Conservation (phyloP, 2,329 filamentous ascomycete genomes). For the Bipolaris bicolor region DNA sequence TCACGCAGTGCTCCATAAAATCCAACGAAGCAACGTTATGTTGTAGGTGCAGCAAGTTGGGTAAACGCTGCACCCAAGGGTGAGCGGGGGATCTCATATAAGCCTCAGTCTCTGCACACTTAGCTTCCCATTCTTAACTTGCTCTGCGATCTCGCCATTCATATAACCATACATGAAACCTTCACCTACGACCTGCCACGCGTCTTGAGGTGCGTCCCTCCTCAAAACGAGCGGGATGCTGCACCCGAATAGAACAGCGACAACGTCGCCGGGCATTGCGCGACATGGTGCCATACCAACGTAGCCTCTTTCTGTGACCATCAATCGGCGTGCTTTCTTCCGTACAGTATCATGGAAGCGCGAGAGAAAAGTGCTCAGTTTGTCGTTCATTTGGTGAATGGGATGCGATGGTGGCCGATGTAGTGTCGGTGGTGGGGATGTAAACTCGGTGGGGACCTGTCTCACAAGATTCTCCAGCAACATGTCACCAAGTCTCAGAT, state of each 20-base stretch:
- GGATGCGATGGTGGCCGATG: constrained; percentile 25
- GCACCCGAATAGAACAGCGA: constrained; percentile 45
- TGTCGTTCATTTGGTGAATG: constrained; percentile 23
- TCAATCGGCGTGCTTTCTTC: constrained; percentile 39
- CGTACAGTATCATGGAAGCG: constrained; percentile 39
- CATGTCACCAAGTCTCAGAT: constrained; percentile 21
- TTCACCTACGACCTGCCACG: constrained; percentile 39
- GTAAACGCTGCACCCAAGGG: too few relatives aligned
- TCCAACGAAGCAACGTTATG: too few relatives aligned
- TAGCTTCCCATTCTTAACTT: constrained; percentile 22
- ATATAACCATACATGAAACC: constrained; percentile 38
- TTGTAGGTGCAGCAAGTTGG: too few relatives aligned
- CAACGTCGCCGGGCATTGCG: constrained; percentile 34
- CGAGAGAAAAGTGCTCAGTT: constrained; percentile 32
- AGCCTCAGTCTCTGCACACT: constrained; percentile 19
- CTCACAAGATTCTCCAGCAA: constrained; percentile 26
- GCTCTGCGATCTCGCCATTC: constrained; percentile 32
- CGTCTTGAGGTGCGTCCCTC: constrained; percentile 14
- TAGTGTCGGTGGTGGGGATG: constrained; percentile 14
- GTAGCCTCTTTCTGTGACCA: constrained; percentile 32
- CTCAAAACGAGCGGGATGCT: constrained; percentile 46
- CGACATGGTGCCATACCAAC: constrained; percentile 42
- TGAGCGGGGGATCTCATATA: not conserved
- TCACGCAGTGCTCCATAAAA: too few relatives aligned
- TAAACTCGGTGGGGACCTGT: constrained; percentile 7